Evolutionary conservation across 352 stramenopile genomes (phyloP).

Genomic region (Salisapilia sapeloensis): DNA sequence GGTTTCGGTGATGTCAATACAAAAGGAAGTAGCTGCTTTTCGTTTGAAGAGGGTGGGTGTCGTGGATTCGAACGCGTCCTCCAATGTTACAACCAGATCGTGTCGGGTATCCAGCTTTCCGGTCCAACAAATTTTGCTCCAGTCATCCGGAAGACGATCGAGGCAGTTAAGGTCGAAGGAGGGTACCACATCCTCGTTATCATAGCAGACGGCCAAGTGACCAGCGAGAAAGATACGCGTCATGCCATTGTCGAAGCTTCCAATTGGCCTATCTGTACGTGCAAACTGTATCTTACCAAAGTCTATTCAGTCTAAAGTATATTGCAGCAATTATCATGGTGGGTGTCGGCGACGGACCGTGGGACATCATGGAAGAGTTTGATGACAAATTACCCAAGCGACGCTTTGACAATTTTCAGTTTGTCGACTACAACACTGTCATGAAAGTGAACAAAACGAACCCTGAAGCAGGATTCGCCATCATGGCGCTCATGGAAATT

Average conservation of each 20-base stretch:
- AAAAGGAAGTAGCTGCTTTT: conserved; percentile 23
- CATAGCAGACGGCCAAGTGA: conserved; percentile 45
- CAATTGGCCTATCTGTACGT: conserved; percentile 41
- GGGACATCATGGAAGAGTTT: conserved; percentile 64
- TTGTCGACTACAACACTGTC: conserved; percentile 53
- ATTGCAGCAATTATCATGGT: conserved; percentile 30
- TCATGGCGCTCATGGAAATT: conserved; percentile 58
- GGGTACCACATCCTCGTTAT: conserved; percentile 71
- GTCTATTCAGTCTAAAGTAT: background rate
- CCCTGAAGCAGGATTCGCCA: conserved; percentile 47
- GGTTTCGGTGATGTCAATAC: conserved; percentile 49
- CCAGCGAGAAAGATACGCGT: conserved; percentile 29
- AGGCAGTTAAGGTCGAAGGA: conserved; percentile 13
- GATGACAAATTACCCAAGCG: conserved; percentile 44
- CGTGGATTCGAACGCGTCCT: conserved; percentile 41
- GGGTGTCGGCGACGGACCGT: conserved; percentile 60
- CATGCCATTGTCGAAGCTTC: conserved; percentile 50
- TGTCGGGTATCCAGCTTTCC: conserved; percentile 29
- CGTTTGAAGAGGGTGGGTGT: conserved; percentile 20
- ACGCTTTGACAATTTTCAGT: conserved; percentile 76
- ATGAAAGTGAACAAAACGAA: conserved; percentile 47
- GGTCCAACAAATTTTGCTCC: conserved; percentile 50
- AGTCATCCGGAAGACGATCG: conserved; percentile 42
- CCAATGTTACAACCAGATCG: conserved; percentile 34
- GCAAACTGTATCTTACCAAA: background rate